These are phyloP conservation scores for Candida silvicultrix DNA, from an alignment of 805 yeast genomes.

Conservation along the genomic window DNA sequence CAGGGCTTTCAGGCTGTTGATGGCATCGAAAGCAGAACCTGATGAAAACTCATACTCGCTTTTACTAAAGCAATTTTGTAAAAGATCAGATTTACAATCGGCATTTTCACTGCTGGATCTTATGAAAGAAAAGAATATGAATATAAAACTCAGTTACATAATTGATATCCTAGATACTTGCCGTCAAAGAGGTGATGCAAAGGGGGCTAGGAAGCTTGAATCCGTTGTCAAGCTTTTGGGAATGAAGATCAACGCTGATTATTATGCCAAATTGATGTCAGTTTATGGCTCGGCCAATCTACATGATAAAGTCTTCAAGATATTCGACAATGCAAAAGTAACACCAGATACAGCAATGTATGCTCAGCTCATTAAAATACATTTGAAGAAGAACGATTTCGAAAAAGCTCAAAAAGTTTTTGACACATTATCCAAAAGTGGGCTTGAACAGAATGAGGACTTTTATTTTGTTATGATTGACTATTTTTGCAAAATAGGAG, in stretches of 20 bases:
- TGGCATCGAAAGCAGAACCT: not conserved
- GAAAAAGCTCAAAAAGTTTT: not conserved
- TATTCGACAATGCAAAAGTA: not conserved
- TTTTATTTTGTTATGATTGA: not conserved
- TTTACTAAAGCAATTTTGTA: not conserved
- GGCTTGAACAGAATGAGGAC: not conserved
- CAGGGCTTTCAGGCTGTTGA: not conserved
- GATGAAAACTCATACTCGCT: not conserved
- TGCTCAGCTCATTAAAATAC: not conserved
- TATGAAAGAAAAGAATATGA: not conserved
- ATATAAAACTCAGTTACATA: no score
- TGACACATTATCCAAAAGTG: not conserved
- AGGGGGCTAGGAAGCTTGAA: no score
- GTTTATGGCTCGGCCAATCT: not conserved
- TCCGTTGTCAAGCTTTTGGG: no score
- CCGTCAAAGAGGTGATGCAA: no score
- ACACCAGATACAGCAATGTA: not conserved
- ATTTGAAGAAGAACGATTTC: not conserved
- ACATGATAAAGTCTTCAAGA: not conserved
- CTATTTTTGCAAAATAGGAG: not conserved
- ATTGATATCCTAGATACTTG: no score
- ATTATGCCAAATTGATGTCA: not conserved
- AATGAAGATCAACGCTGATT: no score
- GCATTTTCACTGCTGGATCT: not conserved
- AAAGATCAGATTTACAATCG: not conserved